Evolutionary conservation across 352 stramenopile genomes (phyloP).

Genomic region (Blastocystis sp.): DNA sequence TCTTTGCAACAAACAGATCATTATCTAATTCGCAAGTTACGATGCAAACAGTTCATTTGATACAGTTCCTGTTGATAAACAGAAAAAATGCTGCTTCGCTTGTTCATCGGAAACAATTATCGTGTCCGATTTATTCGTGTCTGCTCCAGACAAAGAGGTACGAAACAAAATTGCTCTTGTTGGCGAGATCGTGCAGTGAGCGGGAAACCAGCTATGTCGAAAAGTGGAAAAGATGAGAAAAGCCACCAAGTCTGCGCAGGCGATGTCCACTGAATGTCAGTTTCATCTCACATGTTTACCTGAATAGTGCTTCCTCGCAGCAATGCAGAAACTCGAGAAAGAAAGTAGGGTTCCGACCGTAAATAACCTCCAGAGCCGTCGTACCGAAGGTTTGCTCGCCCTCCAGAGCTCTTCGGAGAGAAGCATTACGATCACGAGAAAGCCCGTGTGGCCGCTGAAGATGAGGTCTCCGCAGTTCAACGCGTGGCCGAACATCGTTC

Average conservation of each 20-base stretch:
- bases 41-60: constrained; percentile 16
- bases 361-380: neutral
- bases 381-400: neutral
- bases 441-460: constrained; percentile 54
- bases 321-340: constrained; percentile 48
- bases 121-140: neutral
- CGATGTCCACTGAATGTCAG: neutral
- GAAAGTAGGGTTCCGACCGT: constrained; percentile 1
- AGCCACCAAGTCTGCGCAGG: neutral
- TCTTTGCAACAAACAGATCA: neutral
- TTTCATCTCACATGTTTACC: neutral
- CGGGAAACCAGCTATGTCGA: constrained; percentile 33
- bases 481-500: constrained; percentile 38
- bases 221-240: constrained; percentile 22
- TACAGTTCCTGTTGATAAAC: neutral
- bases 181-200: neutral
- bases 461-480: constrained; percentile 57
- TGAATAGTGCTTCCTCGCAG: constrained; percentile 59
- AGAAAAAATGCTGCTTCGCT: neutral
- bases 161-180: neutral
- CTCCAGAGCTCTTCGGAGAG: constrained; percentile 48
- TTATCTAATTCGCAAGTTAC: neutral
- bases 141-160: neutral
- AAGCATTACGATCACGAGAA: constrained; percentile 51
- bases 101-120: constrained; percentile 58